Percentiles rank a stretch among this genome's conserved stretches.
Evolutionary conservation across 495 filamentous ascomycete species (phyloP).

Genomic region (Aspergillus coremiiformis): DNA sequence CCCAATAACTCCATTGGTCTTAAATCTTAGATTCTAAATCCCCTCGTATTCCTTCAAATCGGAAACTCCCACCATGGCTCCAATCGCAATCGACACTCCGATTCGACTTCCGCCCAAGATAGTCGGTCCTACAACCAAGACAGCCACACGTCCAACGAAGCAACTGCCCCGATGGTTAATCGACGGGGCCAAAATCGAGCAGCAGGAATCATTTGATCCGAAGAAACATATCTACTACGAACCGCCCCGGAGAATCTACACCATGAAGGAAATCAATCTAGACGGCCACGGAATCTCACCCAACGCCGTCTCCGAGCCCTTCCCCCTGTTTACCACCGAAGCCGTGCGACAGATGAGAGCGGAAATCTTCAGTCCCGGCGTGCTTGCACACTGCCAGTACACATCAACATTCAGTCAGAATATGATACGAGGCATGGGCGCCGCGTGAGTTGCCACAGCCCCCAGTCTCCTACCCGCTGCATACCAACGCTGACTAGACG

Average conservation of each 20-base stretch:
- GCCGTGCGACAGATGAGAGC: slow-evolving; percentile 56
- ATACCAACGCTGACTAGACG: slow-evolving; percentile 30
- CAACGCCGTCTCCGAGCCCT: slow-evolving; percentile 61
- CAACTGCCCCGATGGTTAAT: slow-evolving; percentile 11
- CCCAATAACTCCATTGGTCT: too few species aligned
- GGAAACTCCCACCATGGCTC: too few species aligned
- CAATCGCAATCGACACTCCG: too few species aligned
- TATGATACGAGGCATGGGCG: slow-evolving; percentile 57
- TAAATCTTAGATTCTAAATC: too few species aligned
- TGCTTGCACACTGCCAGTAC: slow-evolving; percentile 55
- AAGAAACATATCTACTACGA: slow-evolving; percentile 46
- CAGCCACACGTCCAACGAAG: slow-evolving; percentile 14
- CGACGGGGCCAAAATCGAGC: neutral
- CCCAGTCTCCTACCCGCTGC: neutral
- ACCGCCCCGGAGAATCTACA: slow-evolving; percentile 26
- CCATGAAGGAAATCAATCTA: slow-evolving; percentile 53
- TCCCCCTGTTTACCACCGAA: slow-evolving; percentile 57
- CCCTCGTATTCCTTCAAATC: too few species aligned
- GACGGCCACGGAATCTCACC: slow-evolving; percentile 53
- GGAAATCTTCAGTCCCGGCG: slow-evolving; percentile 55
- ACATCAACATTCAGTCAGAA: slow-evolving; percentile 53
- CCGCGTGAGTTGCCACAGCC: slow-evolving; percentile 51
- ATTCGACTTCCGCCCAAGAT: slow-evolving; percentile 12
- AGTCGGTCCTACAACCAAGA: slow-evolving; percentile 11
- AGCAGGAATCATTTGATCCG: slow-evolving; percentile 34